phyloP scores from a whole-genome alignment of 2,329 filamentous ascomycete genomes.

The Hypoxylon sp. region DNA sequence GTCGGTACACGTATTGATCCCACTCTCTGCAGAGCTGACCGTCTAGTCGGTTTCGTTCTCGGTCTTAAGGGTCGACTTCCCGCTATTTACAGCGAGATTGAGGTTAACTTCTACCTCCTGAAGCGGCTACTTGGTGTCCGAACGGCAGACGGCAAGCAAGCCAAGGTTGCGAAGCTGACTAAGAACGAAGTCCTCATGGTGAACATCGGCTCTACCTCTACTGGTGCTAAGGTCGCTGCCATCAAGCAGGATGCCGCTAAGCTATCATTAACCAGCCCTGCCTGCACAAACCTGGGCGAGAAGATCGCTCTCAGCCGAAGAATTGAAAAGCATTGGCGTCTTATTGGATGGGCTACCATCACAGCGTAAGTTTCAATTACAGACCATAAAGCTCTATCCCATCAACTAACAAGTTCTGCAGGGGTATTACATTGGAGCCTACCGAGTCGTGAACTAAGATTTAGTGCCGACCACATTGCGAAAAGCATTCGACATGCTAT shows the following conservation, averaged over 20 bases:
- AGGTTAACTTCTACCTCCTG: slow-evolving; percentile 99
- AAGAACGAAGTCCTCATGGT: slow-evolving; percentile 99
- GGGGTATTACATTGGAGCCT: slow-evolving; percentile 69
- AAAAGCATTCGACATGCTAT: slow-evolving; percentile 18
- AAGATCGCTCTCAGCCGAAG: slow-evolving; percentile 45
- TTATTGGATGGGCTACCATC: slow-evolving; percentile 54
- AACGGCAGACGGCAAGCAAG: slow-evolving; percentile 98
- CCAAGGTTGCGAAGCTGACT: slow-evolving; percentile 96
- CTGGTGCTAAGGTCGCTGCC: slow-evolving; percentile 95
- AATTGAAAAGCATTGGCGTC: slow-evolving; percentile 53
- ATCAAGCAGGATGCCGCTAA: slow-evolving; percentile 99
- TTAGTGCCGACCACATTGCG: not conserved
- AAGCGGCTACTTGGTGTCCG: slow-evolving; percentile 95
- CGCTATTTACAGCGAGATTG: slow-evolving; percentile 97
- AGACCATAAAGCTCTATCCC: slow-evolving; percentile 12
- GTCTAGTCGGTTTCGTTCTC: slow-evolving; percentile 97
- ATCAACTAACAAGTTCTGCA: slow-evolving; percentile 53
- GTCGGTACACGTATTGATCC: slow-evolving; percentile 98
- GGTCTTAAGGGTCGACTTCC: slow-evolving; percentile 94
- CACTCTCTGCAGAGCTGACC: slow-evolving; percentile 97
- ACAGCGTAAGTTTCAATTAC: slow-evolving; percentile 41
- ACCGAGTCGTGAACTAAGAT: slow-evolving; percentile 54
- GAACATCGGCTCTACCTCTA: slow-evolving; percentile 98
- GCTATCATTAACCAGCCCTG: slow-evolving; percentile 90
- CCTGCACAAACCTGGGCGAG: slow-evolving; percentile 90